A percentile compares a stretch with the other conserved stretches of the same genome.
These are phyloP conservation scores for Gelatoporia subvermispora DNA, from an alignment of 768 basidiomycete species.

Conservation along the genomic window DNA sequence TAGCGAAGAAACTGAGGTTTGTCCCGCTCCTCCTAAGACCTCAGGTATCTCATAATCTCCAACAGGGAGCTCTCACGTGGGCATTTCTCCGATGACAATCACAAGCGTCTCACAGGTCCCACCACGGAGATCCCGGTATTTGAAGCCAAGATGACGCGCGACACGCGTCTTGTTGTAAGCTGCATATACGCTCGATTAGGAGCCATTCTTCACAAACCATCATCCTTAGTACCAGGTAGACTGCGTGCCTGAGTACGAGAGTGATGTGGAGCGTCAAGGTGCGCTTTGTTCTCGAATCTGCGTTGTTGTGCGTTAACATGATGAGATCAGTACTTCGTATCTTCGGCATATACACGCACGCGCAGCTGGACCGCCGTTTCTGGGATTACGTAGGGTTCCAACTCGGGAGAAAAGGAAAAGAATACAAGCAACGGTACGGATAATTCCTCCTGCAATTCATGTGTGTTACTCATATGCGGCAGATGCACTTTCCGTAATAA, in stretches of 20 bases:
- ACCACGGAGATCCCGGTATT: conserved; percentile 51
- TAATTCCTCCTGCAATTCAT: neutral
- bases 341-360: conserved; percentile 46
- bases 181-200: conserved; percentile 3
- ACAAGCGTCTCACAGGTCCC: conserved; percentile 48
- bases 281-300: neutral
- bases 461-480: neutral
- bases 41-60: neutral
- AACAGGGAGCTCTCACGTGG: conserved; percentile 64
- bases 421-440: conserved; percentile 46
- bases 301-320: neutral
- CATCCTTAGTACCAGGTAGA: conserved; percentile 15
- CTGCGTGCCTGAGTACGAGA: conserved; percentile 16
- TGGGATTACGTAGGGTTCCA: conserved; percentile 43
- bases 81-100: conserved; percentile 64
- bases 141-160: conserved; percentile 60
- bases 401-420: conserved; percentile 37
- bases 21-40: conserved; percentile 9
- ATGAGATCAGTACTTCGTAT: conserved; percentile 35
- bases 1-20: conserved; percentile 65
- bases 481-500: conserved; percentile 43
- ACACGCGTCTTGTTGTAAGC: conserved; percentile 22
- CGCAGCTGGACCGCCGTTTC: conserved; percentile 36
- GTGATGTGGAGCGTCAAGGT: conserved; percentile 31
- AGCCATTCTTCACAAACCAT: neutral